Evolutionary conservation across 768 basidiomycete genomes (phyloP).

Genomic region (Lentinula aciculospora): DNA sequence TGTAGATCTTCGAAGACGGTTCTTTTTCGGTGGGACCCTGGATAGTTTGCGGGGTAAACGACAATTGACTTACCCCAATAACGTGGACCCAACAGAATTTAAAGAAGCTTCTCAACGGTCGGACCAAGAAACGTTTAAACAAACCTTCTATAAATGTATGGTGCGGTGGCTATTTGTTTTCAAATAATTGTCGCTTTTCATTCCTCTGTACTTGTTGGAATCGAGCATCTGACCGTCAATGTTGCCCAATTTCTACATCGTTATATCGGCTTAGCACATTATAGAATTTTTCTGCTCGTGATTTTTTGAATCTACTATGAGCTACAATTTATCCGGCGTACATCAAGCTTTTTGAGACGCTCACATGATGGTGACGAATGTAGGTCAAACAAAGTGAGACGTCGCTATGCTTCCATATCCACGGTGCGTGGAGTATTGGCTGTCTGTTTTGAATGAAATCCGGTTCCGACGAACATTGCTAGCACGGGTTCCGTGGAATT

Average conservation of each 20-base stretch:
- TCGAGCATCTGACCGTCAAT: background rate
- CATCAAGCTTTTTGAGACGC: too few species aligned
- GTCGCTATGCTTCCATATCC: too few species aligned
- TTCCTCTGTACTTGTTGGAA: background rate
- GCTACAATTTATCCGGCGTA: too few species aligned
- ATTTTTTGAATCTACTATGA: too few species aligned
- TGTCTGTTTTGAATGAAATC: too few species aligned
- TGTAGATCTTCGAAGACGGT: background rate
- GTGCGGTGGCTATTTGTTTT: background rate
- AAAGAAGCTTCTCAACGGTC: background rate
- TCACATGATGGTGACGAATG: background rate
- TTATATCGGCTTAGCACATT: too few species aligned
- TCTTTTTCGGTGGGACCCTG: constrained; percentile 11
- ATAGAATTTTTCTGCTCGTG: too few species aligned
- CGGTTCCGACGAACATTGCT: too few species aligned
- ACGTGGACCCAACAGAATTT: background rate
- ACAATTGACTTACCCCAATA: constrained; percentile 1
- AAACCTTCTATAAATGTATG: background rate
- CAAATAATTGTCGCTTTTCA: background rate
- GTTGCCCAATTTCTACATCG: too few species aligned
- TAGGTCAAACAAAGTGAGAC: background rate
- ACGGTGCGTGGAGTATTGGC: too few species aligned
- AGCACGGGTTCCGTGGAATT: too few species aligned
- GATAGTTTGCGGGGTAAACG: constrained; percentile 6
- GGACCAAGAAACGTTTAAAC: background rate